Conservation (phyloP, 768 basidiomycete genomes). For the Phlegmacium glaucopus region DNA sequence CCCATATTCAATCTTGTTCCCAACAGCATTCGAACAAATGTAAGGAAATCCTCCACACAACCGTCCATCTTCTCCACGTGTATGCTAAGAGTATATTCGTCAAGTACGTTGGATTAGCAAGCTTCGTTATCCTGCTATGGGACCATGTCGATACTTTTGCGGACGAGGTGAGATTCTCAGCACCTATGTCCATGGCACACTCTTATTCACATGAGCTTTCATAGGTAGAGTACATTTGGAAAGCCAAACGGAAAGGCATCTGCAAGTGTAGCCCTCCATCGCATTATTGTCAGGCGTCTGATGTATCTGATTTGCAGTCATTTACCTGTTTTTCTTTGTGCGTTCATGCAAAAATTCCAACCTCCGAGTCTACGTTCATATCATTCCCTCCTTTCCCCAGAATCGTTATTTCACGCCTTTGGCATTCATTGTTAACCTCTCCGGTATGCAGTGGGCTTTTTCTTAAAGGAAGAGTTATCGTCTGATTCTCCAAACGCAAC, state of each 20-base stretch:
- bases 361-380: neutral
- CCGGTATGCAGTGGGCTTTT: conserved; percentile 24
- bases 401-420: conserved; percentile 65
- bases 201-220: neutral
- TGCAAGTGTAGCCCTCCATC: conserved; percentile 30
- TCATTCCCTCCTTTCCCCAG: conserved; percentile 22
- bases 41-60: neutral
- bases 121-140: conserved; percentile 51
- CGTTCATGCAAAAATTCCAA: conserved; percentile 5
- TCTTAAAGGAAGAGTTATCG: neutral
- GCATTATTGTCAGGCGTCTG: neutral
- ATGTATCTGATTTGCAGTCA: conserved; percentile 23
- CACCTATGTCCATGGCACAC: neutral
- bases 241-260: conserved; percentile 37
- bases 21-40: conserved; percentile 16
- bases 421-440: conserved; percentile 57
- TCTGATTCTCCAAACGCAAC: neutral
- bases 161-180: conserved; percentile 34
- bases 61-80: neutral
- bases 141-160: conserved; percentile 53
- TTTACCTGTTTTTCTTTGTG: conserved; percentile 42
- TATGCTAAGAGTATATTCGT: neutral
- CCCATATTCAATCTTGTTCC: neutral
- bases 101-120: conserved; percentile 50
- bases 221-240: conserved; percentile 52